Conservation (phyloP, 495 filamentous ascomycete species). For the Chlorociboria aeruginascens region DNA sequence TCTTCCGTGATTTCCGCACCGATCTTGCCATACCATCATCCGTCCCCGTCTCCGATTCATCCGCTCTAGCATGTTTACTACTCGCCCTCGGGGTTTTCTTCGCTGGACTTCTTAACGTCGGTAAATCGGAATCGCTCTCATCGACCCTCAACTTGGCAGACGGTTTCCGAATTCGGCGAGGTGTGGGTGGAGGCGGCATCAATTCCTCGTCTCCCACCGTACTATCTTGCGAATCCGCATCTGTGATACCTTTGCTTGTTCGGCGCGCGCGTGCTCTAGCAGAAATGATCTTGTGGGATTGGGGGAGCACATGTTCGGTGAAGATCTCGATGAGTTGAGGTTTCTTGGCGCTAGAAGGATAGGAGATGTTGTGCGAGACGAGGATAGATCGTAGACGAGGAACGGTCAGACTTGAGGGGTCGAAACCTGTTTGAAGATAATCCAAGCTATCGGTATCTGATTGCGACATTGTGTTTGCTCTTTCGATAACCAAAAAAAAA, state of each 20-base stretch:
- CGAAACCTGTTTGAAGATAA: slow-evolving; percentile 76
- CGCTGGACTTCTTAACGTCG: slow-evolving; percentile 30
- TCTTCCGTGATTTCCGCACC: slow-evolving; percentile 16
- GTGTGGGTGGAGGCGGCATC: slow-evolving; percentile 29
- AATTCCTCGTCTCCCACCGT: slow-evolving; percentile 29
- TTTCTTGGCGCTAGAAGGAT: slow-evolving; percentile 81
- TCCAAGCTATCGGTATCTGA: slow-evolving; percentile 54
- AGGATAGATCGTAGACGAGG: slow-evolving; percentile 81
- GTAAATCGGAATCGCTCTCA: slow-evolving; percentile 30
- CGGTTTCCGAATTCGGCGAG: slow-evolving; percentile 33
- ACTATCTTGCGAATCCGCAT: slow-evolving; percentile 44
- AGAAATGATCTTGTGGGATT: slow-evolving; percentile 62
- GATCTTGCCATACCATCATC: slow-evolving; percentile 36
- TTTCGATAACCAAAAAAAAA: no score
- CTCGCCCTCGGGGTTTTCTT: slow-evolving; percentile 39
- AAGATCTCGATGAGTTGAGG: slow-evolving; percentile 74
- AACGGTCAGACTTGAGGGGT: slow-evolving; percentile 70
- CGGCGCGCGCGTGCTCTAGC: slow-evolving; percentile 64
- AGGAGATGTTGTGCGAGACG: slow-evolving; percentile 71
- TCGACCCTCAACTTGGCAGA: slow-evolving; percentile 34
- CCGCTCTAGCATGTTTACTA: slow-evolving; percentile 29
- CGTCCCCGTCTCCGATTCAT: slow-evolving; percentile 22
- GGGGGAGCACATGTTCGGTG: slow-evolving; percentile 63
- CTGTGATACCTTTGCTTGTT: slow-evolving; percentile 72
- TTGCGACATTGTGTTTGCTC: no score